These are phyloP conservation scores for Thraustotheca clavata DNA, from an alignment of 352 stramenopile species.

Conservation along the genomic window DNA sequence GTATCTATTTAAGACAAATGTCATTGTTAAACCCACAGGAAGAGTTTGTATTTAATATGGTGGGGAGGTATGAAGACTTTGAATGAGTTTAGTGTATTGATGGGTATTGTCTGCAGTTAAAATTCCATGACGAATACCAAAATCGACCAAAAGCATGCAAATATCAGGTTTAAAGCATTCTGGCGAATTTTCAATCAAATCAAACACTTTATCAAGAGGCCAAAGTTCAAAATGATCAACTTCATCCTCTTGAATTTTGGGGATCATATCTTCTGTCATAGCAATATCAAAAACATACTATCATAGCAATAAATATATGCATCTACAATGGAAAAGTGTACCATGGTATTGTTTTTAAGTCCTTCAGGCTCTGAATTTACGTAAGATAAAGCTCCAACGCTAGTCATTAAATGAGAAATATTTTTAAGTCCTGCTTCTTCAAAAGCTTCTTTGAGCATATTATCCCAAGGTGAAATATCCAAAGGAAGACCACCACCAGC, in stretches of 20 bases:
- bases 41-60: not conserved
- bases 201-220: conserved; percentile 31
- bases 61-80: not conserved
- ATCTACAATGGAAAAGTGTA: not conserved
- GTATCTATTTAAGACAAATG: no score
- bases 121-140: conserved; percentile 49
- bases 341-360: conserved; percentile 58
- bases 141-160: conserved; percentile 55
- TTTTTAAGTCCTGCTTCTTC: conserved; percentile 44
- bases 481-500: conserved; percentile 48
- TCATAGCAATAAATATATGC: not conserved
- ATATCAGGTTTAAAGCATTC: conserved; percentile 66
- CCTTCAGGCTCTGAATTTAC: conserved; percentile 44
- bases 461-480: conserved; percentile 40
- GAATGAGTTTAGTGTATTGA: conserved; percentile 26
- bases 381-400: conserved; percentile 47
- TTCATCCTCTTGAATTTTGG: conserved; percentile 45
- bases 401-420: conserved; percentile 28
- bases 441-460: conserved; percentile 64
- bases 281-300: conserved; percentile 53
- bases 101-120: conserved; percentile 47
- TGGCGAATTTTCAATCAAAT: conserved; percentile 31
- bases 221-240: conserved; percentile 56
- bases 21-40: no score
- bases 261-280: conserved; percentile 30